Evolutionary conservation across 345 rosid genomes (phyloP).

Genomic region (Salix purpurea): DNA sequence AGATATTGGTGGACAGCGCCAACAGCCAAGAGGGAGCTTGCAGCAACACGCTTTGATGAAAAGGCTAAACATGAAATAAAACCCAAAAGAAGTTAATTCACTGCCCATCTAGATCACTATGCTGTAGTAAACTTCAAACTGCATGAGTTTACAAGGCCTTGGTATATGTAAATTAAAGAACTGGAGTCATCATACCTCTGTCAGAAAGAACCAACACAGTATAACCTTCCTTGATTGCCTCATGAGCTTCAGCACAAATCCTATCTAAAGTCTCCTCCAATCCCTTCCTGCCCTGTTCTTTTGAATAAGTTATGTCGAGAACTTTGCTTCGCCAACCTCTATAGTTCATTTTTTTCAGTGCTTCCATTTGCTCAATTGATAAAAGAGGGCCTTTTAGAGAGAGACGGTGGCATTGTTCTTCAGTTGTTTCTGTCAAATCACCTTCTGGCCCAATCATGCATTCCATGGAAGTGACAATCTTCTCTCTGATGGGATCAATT

Average conservation of each 20-base stretch:
- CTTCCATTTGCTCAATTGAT: slow-evolving; percentile 75
- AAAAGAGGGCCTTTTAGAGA: slow-evolving; percentile 84
- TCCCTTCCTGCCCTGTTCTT: slow-evolving; percentile 75
- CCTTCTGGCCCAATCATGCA: slow-evolving; percentile 99
- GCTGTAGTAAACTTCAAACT: background rate
- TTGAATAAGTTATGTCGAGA: slow-evolving; percentile 85
- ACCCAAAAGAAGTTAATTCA: background rate
- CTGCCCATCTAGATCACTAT: background rate
- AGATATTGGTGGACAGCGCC: slow-evolving; percentile 98
- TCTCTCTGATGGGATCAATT: slow-evolving; percentile 97
- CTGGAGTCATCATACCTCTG: slow-evolving; percentile 55
- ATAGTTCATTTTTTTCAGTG: slow-evolving; percentile 82
- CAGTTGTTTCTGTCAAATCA: slow-evolving; percentile 94
- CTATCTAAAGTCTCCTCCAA: slow-evolving; percentile 82
- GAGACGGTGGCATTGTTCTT: slow-evolving; percentile 95
- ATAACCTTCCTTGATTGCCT: slow-evolving; percentile 83
- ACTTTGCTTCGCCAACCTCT: slow-evolving; percentile 89
- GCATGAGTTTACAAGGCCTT: background rate
- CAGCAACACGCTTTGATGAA: slow-evolving; percentile 75
- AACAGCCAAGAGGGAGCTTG: slow-evolving; percentile 95
- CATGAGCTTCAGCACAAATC: slow-evolving; percentile 82
- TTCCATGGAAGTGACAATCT: slow-evolving; percentile 97
- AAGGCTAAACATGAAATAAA: slow-evolving; percentile 47
- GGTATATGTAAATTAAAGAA: background rate
- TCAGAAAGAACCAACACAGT: slow-evolving; percentile 86